Percentiles rank a stretch among this genome's conserved stretches.
phyloP scores from a whole-genome alignment of 2,329 filamentous ascomycete species.

The Grosmannia clavigera region DNA sequence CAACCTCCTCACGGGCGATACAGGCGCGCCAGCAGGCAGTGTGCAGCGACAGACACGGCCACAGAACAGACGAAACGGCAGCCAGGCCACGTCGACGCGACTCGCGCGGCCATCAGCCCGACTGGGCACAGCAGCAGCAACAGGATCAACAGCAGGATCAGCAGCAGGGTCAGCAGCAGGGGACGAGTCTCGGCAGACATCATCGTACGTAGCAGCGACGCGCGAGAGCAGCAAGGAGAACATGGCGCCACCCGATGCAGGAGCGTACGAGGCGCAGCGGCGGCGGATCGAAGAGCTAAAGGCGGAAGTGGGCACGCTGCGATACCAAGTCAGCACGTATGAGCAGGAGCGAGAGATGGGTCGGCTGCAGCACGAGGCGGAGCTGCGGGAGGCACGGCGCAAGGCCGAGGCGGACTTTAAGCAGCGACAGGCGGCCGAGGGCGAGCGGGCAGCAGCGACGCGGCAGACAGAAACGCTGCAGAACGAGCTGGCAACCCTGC shows the following conservation, averaged over 20 bases:
- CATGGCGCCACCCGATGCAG: conserved; percentile 43
- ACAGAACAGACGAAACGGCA: too few relatives aligned
- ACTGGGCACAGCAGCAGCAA: background rate
- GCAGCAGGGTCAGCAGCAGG: background rate
- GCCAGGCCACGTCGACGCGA: background rate
- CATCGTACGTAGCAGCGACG: conserved; percentile 32
- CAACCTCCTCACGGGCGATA: conserved; percentile 26
- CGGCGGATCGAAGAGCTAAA: conserved; percentile 64
- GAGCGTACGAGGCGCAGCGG: conserved; percentile 45
- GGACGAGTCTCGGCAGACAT: conserved; percentile 1
- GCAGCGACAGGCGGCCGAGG: conserved; percentile 46
- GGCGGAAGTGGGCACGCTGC: conserved; percentile 75
- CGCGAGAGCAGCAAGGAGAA: conserved; percentile 49
- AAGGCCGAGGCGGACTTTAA: conserved; percentile 81
- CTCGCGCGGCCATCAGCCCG: background rate
- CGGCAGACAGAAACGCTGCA: conserved; percentile 37
- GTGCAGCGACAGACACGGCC: too few relatives aligned
- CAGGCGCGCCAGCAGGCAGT: too few relatives aligned
- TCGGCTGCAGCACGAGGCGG: conserved; percentile 67
- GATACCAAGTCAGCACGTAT: conserved; percentile 75
- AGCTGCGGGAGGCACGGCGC: conserved; percentile 65
- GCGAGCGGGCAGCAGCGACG: conserved; percentile 35
- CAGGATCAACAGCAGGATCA: background rate
- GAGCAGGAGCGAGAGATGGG: conserved; percentile 81
- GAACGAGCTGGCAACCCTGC: conserved; percentile 38